These are phyloP conservation scores for Cryptococcus sp. DNA, from an alignment of 1,284 basidiomycete genomes.

Conservation along the genomic window DNA sequence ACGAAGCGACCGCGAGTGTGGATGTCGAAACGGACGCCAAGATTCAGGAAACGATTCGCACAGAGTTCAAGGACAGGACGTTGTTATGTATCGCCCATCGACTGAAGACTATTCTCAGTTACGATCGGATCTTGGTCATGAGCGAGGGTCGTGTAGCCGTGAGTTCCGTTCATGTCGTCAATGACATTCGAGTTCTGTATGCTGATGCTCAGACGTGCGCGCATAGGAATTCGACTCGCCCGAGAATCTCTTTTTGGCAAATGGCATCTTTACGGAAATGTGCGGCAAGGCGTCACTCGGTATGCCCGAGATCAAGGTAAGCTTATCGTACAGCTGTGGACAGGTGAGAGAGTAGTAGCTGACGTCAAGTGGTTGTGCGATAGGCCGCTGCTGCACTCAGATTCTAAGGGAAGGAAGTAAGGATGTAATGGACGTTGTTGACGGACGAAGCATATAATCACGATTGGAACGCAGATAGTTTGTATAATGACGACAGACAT, in stretches of 20 bases:
- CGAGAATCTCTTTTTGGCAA: conserved; percentile 67
- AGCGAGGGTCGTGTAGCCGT: conserved; percentile 66
- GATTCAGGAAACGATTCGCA: conserved; percentile 70
- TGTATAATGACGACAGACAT: too few species aligned
- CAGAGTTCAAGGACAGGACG: conserved; percentile 66
- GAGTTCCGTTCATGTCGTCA: conserved; percentile 19
- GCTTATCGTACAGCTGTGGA: neutral
- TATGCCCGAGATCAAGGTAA: conserved; percentile 62
- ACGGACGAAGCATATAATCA: too few species aligned
- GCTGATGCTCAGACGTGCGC: conserved; percentile 1
- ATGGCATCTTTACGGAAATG: conserved; percentile 73
- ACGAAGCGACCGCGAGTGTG: conserved; percentile 58
- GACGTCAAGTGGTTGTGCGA: neutral
- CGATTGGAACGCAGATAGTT: too few species aligned
- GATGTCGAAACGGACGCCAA: conserved; percentile 71
- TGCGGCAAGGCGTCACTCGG: conserved; percentile 72
- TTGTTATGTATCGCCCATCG: conserved; percentile 69
- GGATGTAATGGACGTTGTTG: too few species aligned
- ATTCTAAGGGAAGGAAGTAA: conserved; percentile 11
- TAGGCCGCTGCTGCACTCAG: conserved; percentile 24
- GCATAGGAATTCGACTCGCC: conserved; percentile 76
- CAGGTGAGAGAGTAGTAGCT: neutral
- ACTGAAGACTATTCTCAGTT: conserved; percentile 74
- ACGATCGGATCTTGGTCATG: conserved; percentile 72
- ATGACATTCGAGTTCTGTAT: neutral